These are phyloP conservation scores for Cryptococcus maquisensis DNA, from an alignment of 1,284 basidiomycete species.

Conservation along the genomic window DNA sequence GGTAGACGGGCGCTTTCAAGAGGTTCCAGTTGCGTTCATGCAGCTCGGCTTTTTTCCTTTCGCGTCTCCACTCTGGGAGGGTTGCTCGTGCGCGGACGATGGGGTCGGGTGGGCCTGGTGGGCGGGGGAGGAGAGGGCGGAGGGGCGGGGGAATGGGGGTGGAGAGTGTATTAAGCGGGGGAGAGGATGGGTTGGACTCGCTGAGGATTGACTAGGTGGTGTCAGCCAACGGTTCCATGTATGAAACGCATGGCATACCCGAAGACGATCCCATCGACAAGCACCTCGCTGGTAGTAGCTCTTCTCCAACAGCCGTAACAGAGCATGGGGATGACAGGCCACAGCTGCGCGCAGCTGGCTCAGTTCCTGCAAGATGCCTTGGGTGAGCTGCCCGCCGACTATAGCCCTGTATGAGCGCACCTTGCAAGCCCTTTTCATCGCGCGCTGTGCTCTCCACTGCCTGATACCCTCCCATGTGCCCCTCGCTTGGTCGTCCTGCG, in stretches of 20 bases:
- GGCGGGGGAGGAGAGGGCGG: slow-evolving; percentile 13
- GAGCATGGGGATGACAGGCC: slow-evolving; percentile 37
- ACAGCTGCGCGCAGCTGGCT: slow-evolving; percentile 31
- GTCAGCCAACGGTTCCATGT: not conserved
- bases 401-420: not conserved
- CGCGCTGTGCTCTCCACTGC: slow-evolving; percentile 6
- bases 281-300: slow-evolving; percentile 24
- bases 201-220: not conserved
- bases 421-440: slow-evolving; percentile 13
- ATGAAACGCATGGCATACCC: slow-evolving; percentile 8
- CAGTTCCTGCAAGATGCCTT: slow-evolving; percentile 15
- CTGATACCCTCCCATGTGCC: not conserved
- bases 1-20: slow-evolving; percentile 21
- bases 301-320: slow-evolving; percentile 27
- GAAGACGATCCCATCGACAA: slow-evolving; percentile 22
- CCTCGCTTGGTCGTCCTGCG: slow-evolving; percentile 2
- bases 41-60: slow-evolving; percentile 6
- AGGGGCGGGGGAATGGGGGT: slow-evolving; percentile 15
- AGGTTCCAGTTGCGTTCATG: slow-evolving; percentile 13
- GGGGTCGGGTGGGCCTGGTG: not conserved
- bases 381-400: not conserved
- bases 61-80: slow-evolving; percentile 9
- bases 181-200: not conserved
- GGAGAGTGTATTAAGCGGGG: slow-evolving; percentile 12
- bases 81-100: slow-evolving; percentile 9